Conservation (phyloP, 2,329 filamentous ascomycete species). For the Neophaeococcomyces aloes region DNA sequence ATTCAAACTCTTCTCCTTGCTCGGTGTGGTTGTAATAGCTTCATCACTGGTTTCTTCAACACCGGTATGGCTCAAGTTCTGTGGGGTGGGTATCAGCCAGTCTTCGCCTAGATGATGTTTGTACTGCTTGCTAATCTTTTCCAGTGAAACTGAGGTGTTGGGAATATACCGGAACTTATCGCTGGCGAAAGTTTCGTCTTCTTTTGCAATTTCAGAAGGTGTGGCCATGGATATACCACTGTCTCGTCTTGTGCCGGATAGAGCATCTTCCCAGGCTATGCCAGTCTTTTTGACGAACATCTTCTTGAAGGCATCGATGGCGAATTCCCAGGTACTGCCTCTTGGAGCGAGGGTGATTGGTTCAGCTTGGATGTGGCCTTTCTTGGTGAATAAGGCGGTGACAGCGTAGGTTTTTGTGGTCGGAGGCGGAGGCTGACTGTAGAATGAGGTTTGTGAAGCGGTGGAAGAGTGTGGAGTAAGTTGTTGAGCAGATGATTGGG, state of each 20-base stretch:
- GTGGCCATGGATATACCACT: too few relatives aligned
- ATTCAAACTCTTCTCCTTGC: too few relatives aligned
- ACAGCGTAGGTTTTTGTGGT: not conserved
- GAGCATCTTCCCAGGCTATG: constrained; percentile 46
- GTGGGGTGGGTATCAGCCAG: too few relatives aligned
- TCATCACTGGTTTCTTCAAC: too few relatives aligned
- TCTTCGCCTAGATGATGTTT: too few relatives aligned
- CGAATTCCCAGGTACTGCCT: constrained; percentile 27
- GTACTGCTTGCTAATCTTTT: too few relatives aligned
- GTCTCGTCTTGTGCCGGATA: constrained; percentile 7
- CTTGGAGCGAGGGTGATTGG: constrained; percentile 22
- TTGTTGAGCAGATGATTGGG: not conserved
- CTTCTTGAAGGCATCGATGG: constrained; percentile 42
- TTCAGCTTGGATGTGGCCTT: not conserved
- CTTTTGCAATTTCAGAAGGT: too few relatives aligned
- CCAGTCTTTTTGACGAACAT: constrained; percentile 52
- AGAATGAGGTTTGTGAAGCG: not conserved
- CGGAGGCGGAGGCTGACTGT: not conserved
- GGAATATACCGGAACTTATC: too few relatives aligned
- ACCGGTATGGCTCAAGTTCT: too few relatives aligned
- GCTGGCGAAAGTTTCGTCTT: too few relatives aligned
- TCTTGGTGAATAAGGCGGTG: constrained; percentile 1
- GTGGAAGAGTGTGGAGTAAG: not conserved
- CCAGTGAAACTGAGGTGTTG: too few relatives aligned
- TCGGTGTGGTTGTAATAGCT: not conserved